These are phyloP conservation scores for Leccinellum rugosiceps DNA, from an alignment of 768 basidiomycete species.

Conservation along the genomic window DNA sequence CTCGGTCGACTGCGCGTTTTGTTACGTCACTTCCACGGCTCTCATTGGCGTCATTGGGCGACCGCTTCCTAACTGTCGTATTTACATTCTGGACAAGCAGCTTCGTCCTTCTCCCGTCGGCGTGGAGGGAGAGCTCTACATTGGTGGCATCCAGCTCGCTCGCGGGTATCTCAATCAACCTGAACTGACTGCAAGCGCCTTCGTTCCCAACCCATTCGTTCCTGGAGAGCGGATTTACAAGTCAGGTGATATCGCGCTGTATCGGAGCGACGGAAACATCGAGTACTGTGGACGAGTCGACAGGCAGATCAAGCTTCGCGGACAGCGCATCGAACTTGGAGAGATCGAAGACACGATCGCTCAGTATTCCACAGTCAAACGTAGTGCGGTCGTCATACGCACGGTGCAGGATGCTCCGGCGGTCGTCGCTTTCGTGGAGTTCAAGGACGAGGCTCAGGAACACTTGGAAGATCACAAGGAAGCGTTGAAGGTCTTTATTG, in stretches of 20 bases:
- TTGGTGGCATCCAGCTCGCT: slow-evolving; percentile 21
- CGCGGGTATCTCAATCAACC: slow-evolving; percentile 23
- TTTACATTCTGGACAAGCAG: slow-evolving; percentile 30
- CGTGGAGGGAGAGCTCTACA: slow-evolving; percentile 25
- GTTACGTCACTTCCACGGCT: slow-evolving; percentile 19
- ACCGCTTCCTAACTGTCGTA: slow-evolving; percentile 28
- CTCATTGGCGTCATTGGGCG: slow-evolving; percentile 28
- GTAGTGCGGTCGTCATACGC: slow-evolving; percentile 26
- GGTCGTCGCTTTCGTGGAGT: slow-evolving; percentile 30
- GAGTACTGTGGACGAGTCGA: slow-evolving; percentile 33
- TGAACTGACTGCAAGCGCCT: slow-evolving; percentile 26
- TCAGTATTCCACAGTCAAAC: slow-evolving; percentile 20
- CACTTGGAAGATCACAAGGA: slow-evolving; percentile 21
- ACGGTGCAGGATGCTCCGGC: slow-evolving; percentile 27
- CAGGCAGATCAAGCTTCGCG: slow-evolving; percentile 34
- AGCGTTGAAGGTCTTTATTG: slow-evolving; percentile 22
- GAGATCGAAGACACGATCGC: slow-evolving; percentile 32
- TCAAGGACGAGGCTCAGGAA: slow-evolving; percentile 9
- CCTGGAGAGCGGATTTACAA: slow-evolving; percentile 29
- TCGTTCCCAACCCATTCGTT: slow-evolving; percentile 31
- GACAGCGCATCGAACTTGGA: slow-evolving; percentile 32
- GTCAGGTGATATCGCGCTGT: slow-evolving; percentile 31
- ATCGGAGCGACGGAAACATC: slow-evolving; percentile 28
- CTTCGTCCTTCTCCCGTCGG: slow-evolving; percentile 27
- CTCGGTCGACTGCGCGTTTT: slow-evolving; percentile 28